Evolutionary conservation across 192 early-diverging fungal genomes (phyloP), one percentile per base, ranked within the genome.

Genomic region (Coemansia sp.): DNA sequence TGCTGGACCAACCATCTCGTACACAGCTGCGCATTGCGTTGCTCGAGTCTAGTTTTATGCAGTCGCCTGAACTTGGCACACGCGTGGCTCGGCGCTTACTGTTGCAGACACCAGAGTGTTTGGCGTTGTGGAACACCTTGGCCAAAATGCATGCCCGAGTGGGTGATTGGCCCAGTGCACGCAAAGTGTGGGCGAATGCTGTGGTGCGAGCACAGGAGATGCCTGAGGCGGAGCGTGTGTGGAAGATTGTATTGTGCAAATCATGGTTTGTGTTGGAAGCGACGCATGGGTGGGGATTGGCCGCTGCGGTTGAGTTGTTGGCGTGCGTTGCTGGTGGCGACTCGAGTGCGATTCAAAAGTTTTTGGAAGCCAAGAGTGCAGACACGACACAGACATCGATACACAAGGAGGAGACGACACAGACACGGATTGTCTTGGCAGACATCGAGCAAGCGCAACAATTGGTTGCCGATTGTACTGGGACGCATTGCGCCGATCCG

Each of bases 131-230:
- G 69, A 71, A 77, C 52, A 35, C 61, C 0, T 58, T 68, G n/a
- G 74, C 74, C 35, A 77, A 77, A 48, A 64, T 68, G 62, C 65
- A 70, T 52, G 74, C 65, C 4, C 61, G 69, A 1, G 26, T 23
- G 2, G 69, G 68, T 12, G 8, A 24, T 23, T 77, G 74, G 74
- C 50, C 47, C 16, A 54, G 68, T 22, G 74, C 74, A 1, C 68
- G 74, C 1, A 41, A n/a, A 11, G 61, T 77, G 24, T 77, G 74
- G 74, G 27, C 69, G 16, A 29, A 14, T 2, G 59, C 69, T 7
- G 12, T 71, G 10, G 29, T 52, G 3, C 41, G 24, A 13, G 61
- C 37, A 9, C 13, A 38, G 2, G 51, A 48, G 3, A 19, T 61
- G 12, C 43, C 59, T 1, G 58, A 2, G 3, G 39, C n/a, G 7